Conservation (phyloP, 106 monocot genomes). For the Phalaenopsis aphrodite region DNA sequence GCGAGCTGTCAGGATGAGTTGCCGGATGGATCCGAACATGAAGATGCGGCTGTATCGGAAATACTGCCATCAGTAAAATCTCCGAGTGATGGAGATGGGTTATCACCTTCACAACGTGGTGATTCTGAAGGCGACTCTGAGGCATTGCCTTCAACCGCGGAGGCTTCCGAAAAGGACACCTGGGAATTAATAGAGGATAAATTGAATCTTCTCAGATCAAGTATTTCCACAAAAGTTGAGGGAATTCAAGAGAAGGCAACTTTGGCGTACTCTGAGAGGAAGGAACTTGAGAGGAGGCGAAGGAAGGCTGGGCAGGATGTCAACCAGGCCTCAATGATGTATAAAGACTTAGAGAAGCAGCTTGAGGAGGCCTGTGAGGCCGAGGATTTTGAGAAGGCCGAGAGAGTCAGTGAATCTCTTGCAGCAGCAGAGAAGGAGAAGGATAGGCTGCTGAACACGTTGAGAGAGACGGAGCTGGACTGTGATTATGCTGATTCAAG, state of each 20-base stretch:
- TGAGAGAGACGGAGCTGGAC: conserved; percentile 49
- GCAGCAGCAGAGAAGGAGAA: conserved; percentile 74
- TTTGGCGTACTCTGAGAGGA: conserved; percentile 37
- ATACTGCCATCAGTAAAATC: not conserved
- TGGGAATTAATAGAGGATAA: conserved; percentile 31
- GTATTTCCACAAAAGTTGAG: conserved; percentile 39
- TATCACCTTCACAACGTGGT: not conserved
- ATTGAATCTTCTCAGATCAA: conserved; percentile 36
- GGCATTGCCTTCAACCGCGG: not conserved
- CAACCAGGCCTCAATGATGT: conserved; percentile 23
- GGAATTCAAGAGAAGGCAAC: conserved; percentile 27
- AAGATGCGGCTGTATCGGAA: conserved; percentile 10
- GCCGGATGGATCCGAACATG: not conserved
- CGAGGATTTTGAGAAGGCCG: conserved; percentile 88
- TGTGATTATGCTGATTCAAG: conserved; percentile 56
- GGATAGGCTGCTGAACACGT: conserved; percentile 23
- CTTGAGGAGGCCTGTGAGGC: conserved; percentile 83
- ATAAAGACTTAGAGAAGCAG: conserved; percentile 63
- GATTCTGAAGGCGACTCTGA: not conserved
- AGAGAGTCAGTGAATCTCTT: conserved; percentile 64
- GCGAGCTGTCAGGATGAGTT: not conserved
- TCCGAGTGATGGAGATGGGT: not conserved
- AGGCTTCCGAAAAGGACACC: conserved; percentile 9
- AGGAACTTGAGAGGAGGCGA: conserved; percentile 46
- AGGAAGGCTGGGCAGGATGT: conserved; percentile 43